A percentile compares a stretch with the other conserved stretches of the same genome.
phyloP scores from a whole-genome alignment of 2,329 filamentous ascomycete species.

The Metarhizium robertsii region DNA sequence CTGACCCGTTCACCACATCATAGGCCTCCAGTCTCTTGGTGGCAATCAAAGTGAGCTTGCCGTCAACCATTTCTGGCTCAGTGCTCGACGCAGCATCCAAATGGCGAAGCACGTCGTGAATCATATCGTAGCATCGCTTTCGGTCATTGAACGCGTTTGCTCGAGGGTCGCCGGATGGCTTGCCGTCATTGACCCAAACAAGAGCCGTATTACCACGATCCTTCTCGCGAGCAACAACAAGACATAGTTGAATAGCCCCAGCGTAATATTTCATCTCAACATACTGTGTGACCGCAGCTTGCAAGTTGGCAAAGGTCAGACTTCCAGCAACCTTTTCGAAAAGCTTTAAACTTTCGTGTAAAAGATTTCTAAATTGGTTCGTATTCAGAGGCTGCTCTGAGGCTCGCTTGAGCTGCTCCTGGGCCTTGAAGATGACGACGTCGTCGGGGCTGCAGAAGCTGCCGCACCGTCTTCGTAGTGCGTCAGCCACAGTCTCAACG shows the following conservation, averaged over 20 bases:
- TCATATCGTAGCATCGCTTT: conserved; percentile 74
- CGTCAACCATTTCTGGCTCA: conserved; percentile 68
- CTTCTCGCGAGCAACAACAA: conserved; percentile 72
- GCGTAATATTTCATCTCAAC: conserved; percentile 80
- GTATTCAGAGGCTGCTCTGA: conserved; percentile 67
- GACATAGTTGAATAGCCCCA: conserved; percentile 78
- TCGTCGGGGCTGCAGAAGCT: conserved; percentile 97
- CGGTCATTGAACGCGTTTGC: conserved; percentile 59
- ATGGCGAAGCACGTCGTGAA: conserved; percentile 69
- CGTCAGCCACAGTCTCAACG: conserved; percentile 93
- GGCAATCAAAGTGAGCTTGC: conserved; percentile 63
- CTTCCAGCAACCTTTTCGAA: conserved; percentile 84
- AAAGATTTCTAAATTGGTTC: conserved; percentile 65
- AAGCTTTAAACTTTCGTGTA: conserved; percentile 81
- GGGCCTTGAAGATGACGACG: conserved; percentile 96
- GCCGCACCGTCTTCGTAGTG: conserved; percentile 82
- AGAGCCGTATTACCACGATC: conserved; percentile 82
- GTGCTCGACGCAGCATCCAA: conserved; percentile 63
- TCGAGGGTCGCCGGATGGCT: conserved; percentile 61
- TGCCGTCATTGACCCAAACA: conserved; percentile 79
- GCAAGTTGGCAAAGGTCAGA: conserved; percentile 71
- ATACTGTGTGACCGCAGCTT: conserved; percentile 71
- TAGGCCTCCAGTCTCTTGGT: conserved; percentile 84
- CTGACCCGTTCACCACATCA: conserved; percentile 75
- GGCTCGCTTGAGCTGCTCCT: conserved; percentile 86